phyloP scores from a whole-genome alignment of 305 asterid genomes.

The Plantago coronopus region DNA sequence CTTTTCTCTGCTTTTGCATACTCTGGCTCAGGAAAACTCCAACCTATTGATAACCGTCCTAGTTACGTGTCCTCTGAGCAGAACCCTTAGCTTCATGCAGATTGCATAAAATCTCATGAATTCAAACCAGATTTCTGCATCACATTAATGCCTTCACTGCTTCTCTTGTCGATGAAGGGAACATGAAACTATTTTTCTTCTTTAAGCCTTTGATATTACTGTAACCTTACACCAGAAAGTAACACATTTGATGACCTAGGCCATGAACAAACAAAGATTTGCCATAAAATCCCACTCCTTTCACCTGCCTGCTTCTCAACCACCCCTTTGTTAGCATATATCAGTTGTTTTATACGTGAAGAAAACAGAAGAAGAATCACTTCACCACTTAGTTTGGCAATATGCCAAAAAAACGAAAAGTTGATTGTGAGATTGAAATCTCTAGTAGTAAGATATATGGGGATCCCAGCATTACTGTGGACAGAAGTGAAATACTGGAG shows the following conservation, averaged over 20 bases:
- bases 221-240: slow-evolving; percentile 25
- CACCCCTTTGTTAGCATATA: slow-evolving; percentile 23
- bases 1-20: slow-evolving; percentile 14
- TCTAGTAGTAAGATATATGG: slow-evolving; percentile 1
- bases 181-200: background rate
- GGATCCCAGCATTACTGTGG: slow-evolving; percentile 10
- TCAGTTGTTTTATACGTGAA: background rate
- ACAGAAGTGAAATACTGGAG: slow-evolving; percentile 29
- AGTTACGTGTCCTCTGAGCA: slow-evolving; percentile 28
- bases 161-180: slow-evolving; percentile 13
- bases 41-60: slow-evolving; percentile 8
- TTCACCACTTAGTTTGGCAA: slow-evolving; percentile 15
- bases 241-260: slow-evolving; percentile 22
- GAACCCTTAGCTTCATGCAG: slow-evolving; percentile 35
- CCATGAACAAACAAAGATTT: slow-evolving; percentile 8
- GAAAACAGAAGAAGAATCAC: background rate
- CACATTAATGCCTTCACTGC: slow-evolving; percentile 12
- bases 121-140: slow-evolving; percentile 10
- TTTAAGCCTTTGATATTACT: slow-evolving; percentile 5
- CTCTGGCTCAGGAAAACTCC: slow-evolving; percentile 16
- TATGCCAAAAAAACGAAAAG: slow-evolving; percentile 29
- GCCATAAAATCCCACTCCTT: slow-evolving; percentile 28
- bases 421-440: slow-evolving; percentile 3
- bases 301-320: slow-evolving; percentile 39
- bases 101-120: slow-evolving; percentile 28